phyloP scores from a whole-genome alignment of 148 eudicot genomes.

The Chenopodium suecicum region DNA sequence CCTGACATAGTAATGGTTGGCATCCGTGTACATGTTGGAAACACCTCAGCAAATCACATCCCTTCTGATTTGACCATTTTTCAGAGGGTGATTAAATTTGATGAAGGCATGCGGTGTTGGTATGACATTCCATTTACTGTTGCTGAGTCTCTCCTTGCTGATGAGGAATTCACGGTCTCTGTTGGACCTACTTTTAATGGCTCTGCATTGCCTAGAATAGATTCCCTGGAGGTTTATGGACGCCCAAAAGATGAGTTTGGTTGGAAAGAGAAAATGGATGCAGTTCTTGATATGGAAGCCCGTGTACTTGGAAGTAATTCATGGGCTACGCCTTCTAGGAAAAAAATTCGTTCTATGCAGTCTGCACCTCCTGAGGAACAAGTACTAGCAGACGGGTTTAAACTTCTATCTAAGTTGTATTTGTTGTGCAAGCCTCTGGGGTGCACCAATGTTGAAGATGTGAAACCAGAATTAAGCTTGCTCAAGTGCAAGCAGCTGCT shows the following conservation, averaged over 20 bases:
- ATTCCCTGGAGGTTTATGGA: conserved; percentile 94
- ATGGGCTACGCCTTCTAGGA: conserved; percentile 62
- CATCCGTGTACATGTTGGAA: conserved; percentile 89
- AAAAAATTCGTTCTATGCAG: conserved; percentile 54
- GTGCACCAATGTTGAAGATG: conserved; percentile 53
- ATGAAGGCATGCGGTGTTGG: conserved; percentile 99
- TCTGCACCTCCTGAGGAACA: conserved; percentile 81
- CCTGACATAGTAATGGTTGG: conserved; percentile 99
- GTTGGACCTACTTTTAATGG: conserved; percentile 83
- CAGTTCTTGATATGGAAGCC: conserved; percentile 91
- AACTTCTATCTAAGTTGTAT: conserved; percentile 75
- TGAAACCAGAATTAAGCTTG: conserved; percentile 48
- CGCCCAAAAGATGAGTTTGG: conserved; percentile 99
- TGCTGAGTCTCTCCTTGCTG: conserved; percentile 98
- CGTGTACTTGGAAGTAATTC: conserved; percentile 77
- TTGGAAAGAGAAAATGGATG: conserved; percentile 99
- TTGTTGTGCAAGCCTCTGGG: conserved; percentile 52
- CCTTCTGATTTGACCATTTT: conserved; percentile 86
- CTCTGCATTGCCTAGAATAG: conserved; percentile 79
- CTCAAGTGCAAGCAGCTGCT: conserved; percentile 78
- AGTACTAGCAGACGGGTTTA: conserved; percentile 90
- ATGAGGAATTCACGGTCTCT: conserved; percentile 78
- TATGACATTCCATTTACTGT: conserved; percentile 97
- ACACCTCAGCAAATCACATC: conserved; percentile 81
- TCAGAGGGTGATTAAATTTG: conserved; percentile 87